Base-by-base conservation (phyloP, 495 filamentous ascomycete species). In the Penicillium parvum region DNA sequence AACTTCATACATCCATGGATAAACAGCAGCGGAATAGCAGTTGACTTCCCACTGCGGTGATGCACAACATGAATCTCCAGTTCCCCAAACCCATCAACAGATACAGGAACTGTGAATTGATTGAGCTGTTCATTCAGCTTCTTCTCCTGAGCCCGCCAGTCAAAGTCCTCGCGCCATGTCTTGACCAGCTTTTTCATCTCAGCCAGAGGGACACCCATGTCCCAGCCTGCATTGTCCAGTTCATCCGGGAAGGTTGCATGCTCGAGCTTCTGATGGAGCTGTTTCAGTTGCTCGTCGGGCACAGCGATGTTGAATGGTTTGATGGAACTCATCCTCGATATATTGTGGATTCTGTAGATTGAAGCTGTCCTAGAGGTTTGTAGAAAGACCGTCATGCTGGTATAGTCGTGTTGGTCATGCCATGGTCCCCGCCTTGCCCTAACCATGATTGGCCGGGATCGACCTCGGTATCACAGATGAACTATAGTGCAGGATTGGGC, bases 1-100 rank as follows among this genome's bases (percentile, higher is more conserved):
- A n/a, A 29, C 26, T 32, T 19, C 30, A 44, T 66, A 74, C 77
- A 86, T 21, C 77, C 75, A 37, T 84, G 83, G 28, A 83, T 57
- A 35, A 85, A 71, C 12, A 86, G 67, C 35, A 85, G 41, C 0
- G 82, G 82, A 42, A 83, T 62, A 6, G 79, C 78, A 38, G 69
- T 59, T 7, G 58, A 22, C 32, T 66, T 66, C 9, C 58, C 37
- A 19, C 75, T 79, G 14, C 64, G 68, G 43, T 82, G 69, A 60
- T 86, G 80, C 44, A 82, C 58, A 45, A 54, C 56, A 55, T 72
- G 65, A 25, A 72, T 55, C 12, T 72, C 65, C 5, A 81, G 43
- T 8, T 70, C 58, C 5, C 63, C 64, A 36, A 75, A 72, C 0
- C 60, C 65, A 25, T 59, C 52, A 5, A 67, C 57, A 0, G 46